Evolutionary conservation across 192 early-diverging fungal species (phyloP).

Genomic region (Podila clonocystis): DNA sequence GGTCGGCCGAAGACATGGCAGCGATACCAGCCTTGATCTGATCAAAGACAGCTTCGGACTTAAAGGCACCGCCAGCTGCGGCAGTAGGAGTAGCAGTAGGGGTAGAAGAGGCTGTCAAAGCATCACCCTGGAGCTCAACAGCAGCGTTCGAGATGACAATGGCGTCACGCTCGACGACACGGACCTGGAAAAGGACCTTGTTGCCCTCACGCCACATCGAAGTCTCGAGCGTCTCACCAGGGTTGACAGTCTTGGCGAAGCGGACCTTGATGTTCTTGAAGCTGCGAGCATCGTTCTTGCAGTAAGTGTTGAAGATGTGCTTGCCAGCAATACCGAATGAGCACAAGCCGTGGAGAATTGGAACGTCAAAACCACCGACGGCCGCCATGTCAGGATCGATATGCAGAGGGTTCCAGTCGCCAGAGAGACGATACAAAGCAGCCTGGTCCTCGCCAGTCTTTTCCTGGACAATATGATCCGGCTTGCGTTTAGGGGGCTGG

Average conservation of each 20-base stretch:
- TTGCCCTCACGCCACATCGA: slow-evolving; percentile 94
- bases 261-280: slow-evolving; percentile 93
- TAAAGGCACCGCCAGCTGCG: slow-evolving; percentile 49
- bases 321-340: slow-evolving; percentile 92
- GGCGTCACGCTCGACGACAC: slow-evolving; percentile 91
- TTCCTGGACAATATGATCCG: slow-evolving; percentile 85
- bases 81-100: background rate
- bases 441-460: slow-evolving; percentile 94
- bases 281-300: slow-evolving; percentile 69
- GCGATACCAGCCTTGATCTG: slow-evolving; percentile 64
- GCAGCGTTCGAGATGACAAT: slow-evolving; percentile 82
- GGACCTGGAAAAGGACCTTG: slow-evolving; percentile 94
- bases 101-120: slow-evolving; percentile 8
- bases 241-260: slow-evolving; percentile 89
- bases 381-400: slow-evolving; percentile 95
- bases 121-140: slow-evolving; percentile 66
- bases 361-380: slow-evolving; percentile 95
- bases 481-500: slow-evolving; percentile 79
- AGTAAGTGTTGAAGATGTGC: slow-evolving; percentile 85
- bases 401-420: slow-evolving; percentile 98
- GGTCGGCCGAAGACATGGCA: slow-evolving; percentile 60
- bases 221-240: slow-evolving; percentile 98
- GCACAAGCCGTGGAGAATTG: slow-evolving; percentile 97
- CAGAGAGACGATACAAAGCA: slow-evolving; percentile 93
- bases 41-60: slow-evolving; percentile 73